Base-by-base conservation (phyloP, 2,329 filamentous ascomycete genomes). In the Ophiostoma novo-ulmi region DNA sequence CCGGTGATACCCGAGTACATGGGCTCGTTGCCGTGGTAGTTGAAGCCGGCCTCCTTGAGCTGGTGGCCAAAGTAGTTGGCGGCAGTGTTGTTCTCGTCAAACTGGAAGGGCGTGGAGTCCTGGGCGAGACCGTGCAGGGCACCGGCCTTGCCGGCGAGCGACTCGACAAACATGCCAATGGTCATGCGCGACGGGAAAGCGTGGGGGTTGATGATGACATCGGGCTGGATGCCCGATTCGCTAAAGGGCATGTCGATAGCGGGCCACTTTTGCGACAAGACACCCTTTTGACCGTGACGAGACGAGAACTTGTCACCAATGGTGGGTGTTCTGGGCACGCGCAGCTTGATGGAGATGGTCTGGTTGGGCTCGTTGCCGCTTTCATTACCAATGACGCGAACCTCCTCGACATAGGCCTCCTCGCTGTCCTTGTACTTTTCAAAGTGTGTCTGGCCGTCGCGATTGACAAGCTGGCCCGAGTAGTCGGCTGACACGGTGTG, bases 291-390 rank as follows among this genome's bases (percentile, higher is more conserved):
- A 73, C 95, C 95, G 84, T 99, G 95, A 73, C 95, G 91, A 67
- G 95, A 99, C 13, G 95, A 98, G 83, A 99, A 99, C 81, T 99
- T 99, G 85, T 99, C 95, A 79, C 95, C 95, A 72, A 99, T 97
- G 75, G 97, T 86, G 7, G 95, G 95, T 22, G 91, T 89, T 76
- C 95, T 90, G 58, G 95, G 94, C 73, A 98, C 87, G 48, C 95
- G 91, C 76, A 97, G 91, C 81, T 97, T 98, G 83, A 99, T 88
- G 72, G 93, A 96, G 75, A 99, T 85, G 17, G 91, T 90, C 81
- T 98, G 94, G 74, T 90, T 88, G 3, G 92, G 93, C 78, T 97
- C 93, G 70, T 86, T 88, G 73, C 92, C 93, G 61, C 86, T 88
- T 77, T 98, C 94, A 72, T 89, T 89, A 72, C 95, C 94, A 74